Percentiles rank a stretch among this genome's conserved stretches.
Conservation (phyloP, 2,329 filamentous ascomycete species). For the Sporothrix luriei region DNA sequence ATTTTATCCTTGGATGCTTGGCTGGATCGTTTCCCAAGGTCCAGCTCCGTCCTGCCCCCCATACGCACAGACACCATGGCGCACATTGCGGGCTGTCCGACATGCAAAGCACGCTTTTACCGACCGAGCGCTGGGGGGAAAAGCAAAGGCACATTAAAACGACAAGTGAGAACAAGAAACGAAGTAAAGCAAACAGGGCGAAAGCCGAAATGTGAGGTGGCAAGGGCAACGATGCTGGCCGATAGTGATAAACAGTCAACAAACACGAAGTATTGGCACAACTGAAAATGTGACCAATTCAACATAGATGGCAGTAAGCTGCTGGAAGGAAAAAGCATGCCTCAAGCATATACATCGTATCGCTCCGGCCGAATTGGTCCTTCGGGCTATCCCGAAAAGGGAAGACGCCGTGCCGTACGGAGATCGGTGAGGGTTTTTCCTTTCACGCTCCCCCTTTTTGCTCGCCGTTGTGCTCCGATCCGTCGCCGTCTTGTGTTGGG, state of each 20-base stretch:
- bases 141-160: neutral
- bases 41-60: slow-evolving; percentile 3
- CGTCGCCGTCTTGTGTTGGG: too few species aligned
- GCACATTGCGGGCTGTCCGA: slow-evolving; percentile 12
- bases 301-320: too few species aligned
- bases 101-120: neutral
- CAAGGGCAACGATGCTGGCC: too few species aligned
- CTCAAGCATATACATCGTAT: too few species aligned
- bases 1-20: neutral
- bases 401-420: slow-evolving; percentile 8
- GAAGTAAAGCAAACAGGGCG: too few species aligned
- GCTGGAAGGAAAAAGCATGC: neutral
- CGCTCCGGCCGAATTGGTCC: neutral
- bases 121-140: neutral
- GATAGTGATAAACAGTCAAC: too few species aligned
- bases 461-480: neutral
- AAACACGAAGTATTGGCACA: too few species aligned
- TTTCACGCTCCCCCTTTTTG: neutral
- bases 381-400: neutral
- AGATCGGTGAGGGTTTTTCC: neutral
- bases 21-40: neutral
- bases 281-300: neutral
- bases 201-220: too few species aligned
- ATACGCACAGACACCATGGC: slow-evolving; percentile 22
- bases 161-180: neutral